Evolutionary conservation across 1,139 yeast genomes (phyloP).

Genomic region (Eremothecium gossypii): DNA sequence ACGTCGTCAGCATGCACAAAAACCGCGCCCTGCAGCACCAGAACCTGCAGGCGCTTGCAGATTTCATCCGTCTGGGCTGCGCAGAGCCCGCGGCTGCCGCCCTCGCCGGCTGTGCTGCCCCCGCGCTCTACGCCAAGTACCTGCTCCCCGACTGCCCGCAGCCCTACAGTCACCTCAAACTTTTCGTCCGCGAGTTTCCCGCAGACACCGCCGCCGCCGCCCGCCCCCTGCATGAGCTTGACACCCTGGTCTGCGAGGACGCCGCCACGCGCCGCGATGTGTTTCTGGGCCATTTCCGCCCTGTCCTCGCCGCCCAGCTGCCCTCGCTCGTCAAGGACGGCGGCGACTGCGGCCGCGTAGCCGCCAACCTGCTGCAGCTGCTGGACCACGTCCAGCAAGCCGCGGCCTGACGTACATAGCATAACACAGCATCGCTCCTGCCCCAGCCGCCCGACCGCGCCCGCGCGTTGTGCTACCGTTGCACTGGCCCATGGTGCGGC

Average conservation of each 20-base stretch:
- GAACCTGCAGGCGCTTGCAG: slow-evolving; percentile 39
- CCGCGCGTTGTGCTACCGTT: no score
- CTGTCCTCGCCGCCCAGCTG: slow-evolving; percentile 45
- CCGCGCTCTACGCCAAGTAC: slow-evolving; percentile 43
- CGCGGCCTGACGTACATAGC: no score
- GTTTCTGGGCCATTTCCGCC: slow-evolving; percentile 43
- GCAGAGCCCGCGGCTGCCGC: slow-evolving; percentile 15
- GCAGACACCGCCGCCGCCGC: slow-evolving; percentile 11
- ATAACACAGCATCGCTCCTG: no score
- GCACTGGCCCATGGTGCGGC: no score
- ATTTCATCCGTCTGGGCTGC: slow-evolving; percentile 38
- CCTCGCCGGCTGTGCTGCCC: slow-evolving; percentile 7
- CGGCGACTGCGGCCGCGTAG: slow-evolving; percentile 61
- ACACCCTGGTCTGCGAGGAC: slow-evolving; percentile 43
- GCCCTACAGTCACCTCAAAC: slow-evolving; percentile 50
- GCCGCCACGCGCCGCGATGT: slow-evolving; percentile 50
- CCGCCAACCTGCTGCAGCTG: slow-evolving; percentile 25
- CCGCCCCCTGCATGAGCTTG: slow-evolving; percentile 25
- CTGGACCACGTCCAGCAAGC: not conserved
- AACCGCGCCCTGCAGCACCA: slow-evolving; percentile 32
- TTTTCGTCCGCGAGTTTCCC: slow-evolving; percentile 38
- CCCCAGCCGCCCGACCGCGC: no score
- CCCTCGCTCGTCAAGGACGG: slow-evolving; percentile 54
- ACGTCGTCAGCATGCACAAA: slow-evolving; percentile 23
- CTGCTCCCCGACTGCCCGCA: slow-evolving; percentile 46